Base-by-base conservation (phyloP, 2,329 filamentous ascomycete genomes). In the Fusarium sulawesiense region DNA sequence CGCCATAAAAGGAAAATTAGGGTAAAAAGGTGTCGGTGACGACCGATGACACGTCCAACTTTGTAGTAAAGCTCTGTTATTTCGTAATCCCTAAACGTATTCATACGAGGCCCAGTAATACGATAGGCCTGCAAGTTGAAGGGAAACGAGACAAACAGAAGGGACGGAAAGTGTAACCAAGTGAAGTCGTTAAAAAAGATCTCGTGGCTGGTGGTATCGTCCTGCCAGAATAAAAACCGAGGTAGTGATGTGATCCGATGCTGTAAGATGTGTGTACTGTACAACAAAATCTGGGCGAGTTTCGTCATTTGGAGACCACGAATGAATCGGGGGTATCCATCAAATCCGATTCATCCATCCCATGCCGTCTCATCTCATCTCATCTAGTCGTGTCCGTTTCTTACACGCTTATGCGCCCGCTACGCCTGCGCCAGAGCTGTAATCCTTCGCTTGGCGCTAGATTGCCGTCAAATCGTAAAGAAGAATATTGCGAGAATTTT, bases 401-500 rank as follows among this genome's bases (percentile, higher is more conserved):
- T 66, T 68, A 69, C 60, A 59, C 56, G 42, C 49, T 63, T 60
- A 59, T 69, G 56, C 56, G 60, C 68, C 56, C 63, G 44, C 46
- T 71, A 71, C 64, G 66, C 71, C 68, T 63, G 63, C 66, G 56
- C 72, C 57, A 50, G 45, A 66, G 55, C 32, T 60, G 57, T 56
- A 51, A 45, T 64, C 56, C 42, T 54, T 68, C 50, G 51, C 58
- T 48, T 68, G 61, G 60, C 68, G 64, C 70, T 62, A 72, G 64
- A 70, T 71, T n/a, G 34, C 70, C 64, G 50, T 72, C 70, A 77
- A 53, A 67, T 75, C 68, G 59, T 76, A 65, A 66, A 75, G 30
- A 65, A 47, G 56, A 51, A 55, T 23, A 42, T 59, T 44, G 63
- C 63, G 62, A 64, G 27, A 45, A 59, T 64, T 65, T 69, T 68